Conservation (phyloP, 2,329 filamentous ascomycete species). For the Sarocladiaceae sp. region DNA sequence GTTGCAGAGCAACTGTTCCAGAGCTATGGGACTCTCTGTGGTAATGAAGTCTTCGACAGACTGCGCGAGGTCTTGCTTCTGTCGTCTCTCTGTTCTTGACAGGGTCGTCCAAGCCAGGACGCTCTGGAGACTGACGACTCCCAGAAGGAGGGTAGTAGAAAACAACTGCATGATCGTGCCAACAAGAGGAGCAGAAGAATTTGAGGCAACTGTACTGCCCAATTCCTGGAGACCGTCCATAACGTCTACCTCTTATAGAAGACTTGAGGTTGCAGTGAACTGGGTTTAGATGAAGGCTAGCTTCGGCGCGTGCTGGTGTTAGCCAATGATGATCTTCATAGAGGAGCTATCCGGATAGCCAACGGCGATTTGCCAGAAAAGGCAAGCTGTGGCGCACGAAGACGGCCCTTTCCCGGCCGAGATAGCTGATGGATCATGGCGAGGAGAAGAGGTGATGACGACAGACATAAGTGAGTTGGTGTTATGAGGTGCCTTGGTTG, state of each 20-base stretch:
- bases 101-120: conserved; percentile 39
- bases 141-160: conserved; percentile 42
- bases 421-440: conserved; percentile 1
- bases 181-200: conserved; percentile 17
- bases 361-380: no score
- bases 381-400: not conserved
- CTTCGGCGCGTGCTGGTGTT: not conserved
- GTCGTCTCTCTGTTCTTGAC: conserved; percentile 16
- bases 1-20: conserved; percentile 49
- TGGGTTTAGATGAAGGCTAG: conserved; percentile 9
- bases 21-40: conserved; percentile 44
- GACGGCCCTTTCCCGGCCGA: not conserved
- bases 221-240: conserved; percentile 1
- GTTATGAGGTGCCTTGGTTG: not conserved
- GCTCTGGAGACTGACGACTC: conserved; percentile 44
- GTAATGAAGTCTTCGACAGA: conserved; percentile 47
- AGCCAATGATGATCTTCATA: not conserved
- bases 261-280: not conserved
- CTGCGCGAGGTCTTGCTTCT: conserved; percentile 36
- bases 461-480: not conserved
- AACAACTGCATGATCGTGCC: conserved; percentile 44
- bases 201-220: not conserved
- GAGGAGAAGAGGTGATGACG: not conserved
- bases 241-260: conserved; percentile 1
- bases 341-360: not conserved